phyloP scores from a whole-genome alignment of 2,329 filamentous ascomycete species.

The Ophiocordyceps camponoti-saundersi region DNA sequence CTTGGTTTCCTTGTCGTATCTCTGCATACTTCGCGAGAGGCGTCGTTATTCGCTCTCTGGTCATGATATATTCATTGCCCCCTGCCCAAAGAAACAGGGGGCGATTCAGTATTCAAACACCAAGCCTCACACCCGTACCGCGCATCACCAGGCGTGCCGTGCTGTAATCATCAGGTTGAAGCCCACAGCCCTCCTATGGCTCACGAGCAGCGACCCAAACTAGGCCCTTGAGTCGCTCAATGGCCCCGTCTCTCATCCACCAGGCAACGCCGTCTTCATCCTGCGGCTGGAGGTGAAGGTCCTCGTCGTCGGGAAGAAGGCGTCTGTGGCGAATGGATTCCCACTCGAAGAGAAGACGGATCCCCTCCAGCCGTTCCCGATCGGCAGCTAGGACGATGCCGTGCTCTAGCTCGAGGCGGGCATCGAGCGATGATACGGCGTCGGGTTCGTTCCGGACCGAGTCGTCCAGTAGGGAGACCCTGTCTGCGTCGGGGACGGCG shows the following conservation, averaged over 20 bases:
- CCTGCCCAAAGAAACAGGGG: no score
- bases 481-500: slow-evolving; percentile 47
- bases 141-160: no score
- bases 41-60: no score
- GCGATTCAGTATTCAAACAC: no score
- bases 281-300: slow-evolving; percentile 3
- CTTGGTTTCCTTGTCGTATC: no score
- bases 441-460: slow-evolving; percentile 27
- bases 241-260: slow-evolving; percentile 38
- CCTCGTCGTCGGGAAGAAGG: slow-evolving; percentile 11
- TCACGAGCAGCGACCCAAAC: slow-evolving; percentile 28
- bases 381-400: slow-evolving; percentile 24
- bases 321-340: slow-evolving; percentile 22
- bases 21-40: no score
- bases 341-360: slow-evolving; percentile 40
- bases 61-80: no score
- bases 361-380: slow-evolving; percentile 26
- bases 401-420: slow-evolving; percentile 46
- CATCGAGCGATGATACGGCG: slow-evolving; percentile 45
- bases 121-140: no score
- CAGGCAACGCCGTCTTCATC: slow-evolving; percentile 18
- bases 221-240: slow-evolving; percentile 37
- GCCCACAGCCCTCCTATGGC: not conserved
- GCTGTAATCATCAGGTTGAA: no score
- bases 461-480: slow-evolving; percentile 39